Evolutionary conservation across 257 asterid genomes (phyloP), one percentile per base, ranked within the genome.

Genomic region (Vinca minor): DNA sequence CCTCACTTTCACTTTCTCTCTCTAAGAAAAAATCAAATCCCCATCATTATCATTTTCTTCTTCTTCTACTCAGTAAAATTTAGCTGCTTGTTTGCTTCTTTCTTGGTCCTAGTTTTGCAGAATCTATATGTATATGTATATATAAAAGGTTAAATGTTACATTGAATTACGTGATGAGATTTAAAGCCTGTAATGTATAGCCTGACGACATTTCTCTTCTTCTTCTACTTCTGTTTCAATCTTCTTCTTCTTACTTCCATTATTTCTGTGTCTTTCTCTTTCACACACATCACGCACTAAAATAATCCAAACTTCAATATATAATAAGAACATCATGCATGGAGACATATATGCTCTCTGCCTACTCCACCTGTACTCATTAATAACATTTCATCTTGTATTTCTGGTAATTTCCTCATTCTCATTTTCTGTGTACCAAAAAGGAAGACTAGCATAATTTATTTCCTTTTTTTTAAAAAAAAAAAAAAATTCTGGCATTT

Each of bases 91-190:
- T 25, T 81, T 76, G 77, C 65, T 75, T 62, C 71, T 80, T 71
- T 60, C 58, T 77, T 69, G 79, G 59, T 80, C 46, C 31, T 13
- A 4, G 38, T 18, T 52, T 41, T 46, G 64, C 65, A 38, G n/a
- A n/a, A n/a, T n/a, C n/a, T n/a, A n/a, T n/a, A n/a, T n/a, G n/a
- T n/a, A n/a, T n/a, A n/a, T n/a, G n/a, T n/a, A n/a, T n/a, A n/a
- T 38, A 38, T 4, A 38, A 3, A 38, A 4, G 8, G 4, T 3
- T 65, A 80, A 86, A 79, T 83, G 77, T 81, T 71, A 78, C 84
- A 78, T 84, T 80, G 86, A 78, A 73, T 73, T 71, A 79, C 76
- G 89, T 81, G 94, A 86, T 74, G 81, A 76, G 87, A 87, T 81
- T 81, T 86, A 83, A 87, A 87, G 87, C 78, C n/a, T n/a, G n/a